These are phyloP conservation scores for Kwoniella heveanensis DNA, from an alignment of 768 basidiomycete species.

Conservation along the genomic window DNA sequence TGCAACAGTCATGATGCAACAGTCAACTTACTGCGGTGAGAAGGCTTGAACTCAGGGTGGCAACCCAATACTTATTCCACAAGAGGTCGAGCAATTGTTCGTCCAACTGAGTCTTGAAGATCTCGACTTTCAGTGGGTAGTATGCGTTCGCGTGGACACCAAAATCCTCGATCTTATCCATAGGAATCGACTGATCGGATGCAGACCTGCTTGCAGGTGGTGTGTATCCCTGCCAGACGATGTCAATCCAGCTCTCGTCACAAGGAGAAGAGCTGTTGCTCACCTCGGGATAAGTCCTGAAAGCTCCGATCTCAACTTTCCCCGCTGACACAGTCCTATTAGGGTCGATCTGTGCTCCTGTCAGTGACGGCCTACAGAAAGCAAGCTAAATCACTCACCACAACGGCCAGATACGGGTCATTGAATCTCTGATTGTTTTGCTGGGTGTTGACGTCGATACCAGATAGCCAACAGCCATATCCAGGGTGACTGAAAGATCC, in stretches of 20 bases:
- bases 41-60: constrained; percentile 89
- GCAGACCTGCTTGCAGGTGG: constrained; percentile 69
- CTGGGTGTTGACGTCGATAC: constrained; percentile 97
- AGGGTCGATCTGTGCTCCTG: constrained; percentile 77
- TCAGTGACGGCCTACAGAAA: constrained; percentile 8
- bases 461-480: constrained; percentile 98
- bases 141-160: constrained; percentile 97
- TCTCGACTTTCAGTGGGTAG: constrained; percentile 88
- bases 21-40: constrained; percentile 79
- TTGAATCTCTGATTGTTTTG: constrained; percentile 90
- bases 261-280: constrained; percentile 10
- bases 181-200: constrained; percentile 94
- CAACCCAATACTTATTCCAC: constrained; percentile 99
- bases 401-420: constrained; percentile 96
- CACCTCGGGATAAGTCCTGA: constrained; percentile 89
- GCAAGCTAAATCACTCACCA: too few relatives aligned
- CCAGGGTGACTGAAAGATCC: constrained; percentile 71
- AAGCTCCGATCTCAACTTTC: constrained; percentile 98
- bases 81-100: constrained; percentile 81
- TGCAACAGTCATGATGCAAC: too few relatives aligned
- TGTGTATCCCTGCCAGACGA: constrained; percentile 66
- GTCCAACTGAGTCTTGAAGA: constrained; percentile 91
- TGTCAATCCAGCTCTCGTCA: background rate
- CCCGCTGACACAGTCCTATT: constrained; percentile 98
- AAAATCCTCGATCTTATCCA: constrained; percentile 97